Base-by-base conservation (phyloP, 2,329 filamentous ascomycete genomes). In the Fusarium camptoceras region DNA sequence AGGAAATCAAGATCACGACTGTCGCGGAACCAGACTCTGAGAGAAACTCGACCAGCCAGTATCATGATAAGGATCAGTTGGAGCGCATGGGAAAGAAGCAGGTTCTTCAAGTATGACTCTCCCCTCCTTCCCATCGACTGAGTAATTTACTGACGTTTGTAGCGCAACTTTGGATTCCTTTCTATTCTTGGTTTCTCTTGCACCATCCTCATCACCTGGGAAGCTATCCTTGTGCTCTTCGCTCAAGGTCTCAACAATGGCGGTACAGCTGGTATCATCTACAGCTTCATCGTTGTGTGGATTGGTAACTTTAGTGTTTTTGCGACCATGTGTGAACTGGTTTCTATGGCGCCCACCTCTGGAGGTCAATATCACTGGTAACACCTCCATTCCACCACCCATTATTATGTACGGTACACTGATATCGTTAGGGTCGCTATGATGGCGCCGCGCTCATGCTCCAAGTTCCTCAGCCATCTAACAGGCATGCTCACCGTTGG, bases 351-450 rank as follows among this genome's bases (percentile, higher is more conserved):
- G 64, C 69, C 87, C 72, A 73, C 88, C 71, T 59, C 85, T 0
- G 87, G 86, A 47, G 87, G 87, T 11, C 86, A 90, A 76, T 89
- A 89, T 67, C 86, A 88, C 73, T 89, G 87, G 63, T 25, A 39
- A 37, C 6, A 10, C 5, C 2, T 5, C 22, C 1, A 3, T 8
- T 3, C 2, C 4, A 2, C 18, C 4, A n/a, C 1, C 1, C 3
- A 8, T 5, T 1, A 2, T 5, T n/a, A 3, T 8, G 5, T 2
- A 0, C 1, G 3, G 5, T 7, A 4, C 7, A 0, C 53, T 65
- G 11, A 65, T 2, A 0, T 22, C 5, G 2, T 2, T 1, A 65
- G 63, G 86, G 85, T 88, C 1, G 86, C 83, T 2, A 83, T 86
- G 68, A 82, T 88, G 57, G 84, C 76, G 4, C 83, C 86, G 1